Percentiles rank a stretch among this genome's conserved stretches.
Conservation (phyloP, 805 yeast genomes). For the Blastobotrys parvus region DNA sequence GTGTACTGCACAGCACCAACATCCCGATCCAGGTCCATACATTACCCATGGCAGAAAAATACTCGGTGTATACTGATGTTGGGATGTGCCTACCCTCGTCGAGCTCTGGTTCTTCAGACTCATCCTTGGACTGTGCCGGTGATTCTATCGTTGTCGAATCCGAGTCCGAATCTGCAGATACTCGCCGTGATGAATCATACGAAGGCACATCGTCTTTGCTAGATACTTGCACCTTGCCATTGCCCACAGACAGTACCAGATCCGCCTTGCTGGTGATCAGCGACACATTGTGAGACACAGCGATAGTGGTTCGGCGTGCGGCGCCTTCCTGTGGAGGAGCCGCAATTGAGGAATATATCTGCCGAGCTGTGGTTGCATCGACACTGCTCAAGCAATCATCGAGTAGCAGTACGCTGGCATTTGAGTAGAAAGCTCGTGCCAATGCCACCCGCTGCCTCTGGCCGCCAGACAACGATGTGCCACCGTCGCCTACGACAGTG, state of each 20-base stretch:
- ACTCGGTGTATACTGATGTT: slow-evolving; percentile 64
- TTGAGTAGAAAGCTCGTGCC: slow-evolving; percentile 71
- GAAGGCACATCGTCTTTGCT: slow-evolving; percentile 22
- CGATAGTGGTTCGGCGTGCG: slow-evolving; percentile 74
- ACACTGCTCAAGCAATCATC: slow-evolving; percentile 87
- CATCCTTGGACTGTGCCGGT: too few species aligned
- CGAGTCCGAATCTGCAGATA: too few species aligned
- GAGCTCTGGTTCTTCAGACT: too few species aligned
- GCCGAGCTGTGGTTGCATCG: too few species aligned
- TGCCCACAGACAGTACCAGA: slow-evolving; percentile 70
- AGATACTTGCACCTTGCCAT: slow-evolving; percentile 61
- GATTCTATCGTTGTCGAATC: too few species aligned
- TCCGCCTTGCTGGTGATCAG: slow-evolving; percentile 76
- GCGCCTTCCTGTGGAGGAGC: too few species aligned
- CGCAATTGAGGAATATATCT: too few species aligned
- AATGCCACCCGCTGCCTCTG: slow-evolving; percentile 77
- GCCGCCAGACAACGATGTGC: slow-evolving; percentile 72
- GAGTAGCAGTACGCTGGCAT: slow-evolving; percentile 66
- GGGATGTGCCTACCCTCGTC: too few species aligned
- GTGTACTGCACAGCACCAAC: slow-evolving; percentile 38
- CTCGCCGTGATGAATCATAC: too few species aligned
- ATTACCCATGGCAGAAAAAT: slow-evolving; percentile 61
- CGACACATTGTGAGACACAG: slow-evolving; percentile 91
- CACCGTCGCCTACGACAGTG: slow-evolving; percentile 85
- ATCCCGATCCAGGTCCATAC: slow-evolving; percentile 41